Base-by-base conservation (phyloP, 257 asterid genomes). In the Linderniella brevidens region DNA sequence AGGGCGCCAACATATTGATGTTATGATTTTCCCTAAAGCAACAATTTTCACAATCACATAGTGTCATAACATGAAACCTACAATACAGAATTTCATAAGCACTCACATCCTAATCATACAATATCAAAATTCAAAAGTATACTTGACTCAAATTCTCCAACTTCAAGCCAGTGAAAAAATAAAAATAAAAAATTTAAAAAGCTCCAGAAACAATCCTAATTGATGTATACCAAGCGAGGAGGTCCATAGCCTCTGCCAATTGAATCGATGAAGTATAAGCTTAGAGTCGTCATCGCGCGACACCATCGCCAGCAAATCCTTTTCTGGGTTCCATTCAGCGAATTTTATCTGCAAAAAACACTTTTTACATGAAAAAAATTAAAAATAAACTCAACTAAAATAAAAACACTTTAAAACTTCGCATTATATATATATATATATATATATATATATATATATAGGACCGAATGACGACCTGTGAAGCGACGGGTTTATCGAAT, bases 271-370 rank as follows among this genome's bases (percentile, higher is more conserved):
- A 53, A 88, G 93, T 55, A 84, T 74, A 49, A 88, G 79, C 77
- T 85, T 80, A 0, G 93, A 78, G 55, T 84, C 98, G 48, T 78
- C 86, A 0, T 25, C 32, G 32, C 32, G 32, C 32, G 94, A 81
- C 17, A 85, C 99, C 87, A 90, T 81, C 37, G 96, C 94, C 14
- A 85, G 75, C 50, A 90, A 68, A 70, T 90, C 96, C 66, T 90
- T 90, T 53, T 85, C 99, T 38, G 96, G 94, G 65, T 85, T 90
- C 99, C 99, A 90, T 77, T 82, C 94, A 41, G 99, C 96, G 51
- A 85, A 58, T 59, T 81, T 85, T 19, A 82, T 63, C 99, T 85
- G 76, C 62, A 64, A 13, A 60, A 48, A 25, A 10, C 39, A 50
- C 59, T 52, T 20, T 18, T 15, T 18, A n/a, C n/a, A n/a, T n/a